Base-by-base conservation (phyloP, 345 rosid genomes). In the Salix purpurea region DNA sequence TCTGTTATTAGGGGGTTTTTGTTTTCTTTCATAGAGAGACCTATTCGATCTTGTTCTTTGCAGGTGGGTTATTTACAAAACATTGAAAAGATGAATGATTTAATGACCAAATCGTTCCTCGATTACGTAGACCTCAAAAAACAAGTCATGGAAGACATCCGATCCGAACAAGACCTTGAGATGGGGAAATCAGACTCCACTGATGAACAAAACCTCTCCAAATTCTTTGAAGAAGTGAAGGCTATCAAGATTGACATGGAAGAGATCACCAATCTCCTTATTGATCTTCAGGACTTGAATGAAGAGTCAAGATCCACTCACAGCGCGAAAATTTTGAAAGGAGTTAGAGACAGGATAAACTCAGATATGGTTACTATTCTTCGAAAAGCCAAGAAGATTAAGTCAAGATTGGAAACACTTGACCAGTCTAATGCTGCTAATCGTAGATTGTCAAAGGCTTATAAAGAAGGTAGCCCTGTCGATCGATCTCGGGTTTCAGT, bases 51-150 rank as follows among this genome's bases (percentile, higher is more conserved):
- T 8, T 24, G 26, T 62, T 28, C 30, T 74, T 83, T 18, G 32
- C 74, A 61, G 73, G 74, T 68, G 77, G 74, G 73, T 52, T 46
- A 56, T 36, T 74, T 67, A 54, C 42, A 74, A 18, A 30, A 71
- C 30, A 16, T 28, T 40, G 6, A 37, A 65, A 75, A 40, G 69
- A 79, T 83, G 85, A 76, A 83, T 30, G 83, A 83, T 70, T 65
- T 76, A 2, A 79, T 73, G 78, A 76, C 81, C 21, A 65, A 34
- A 69, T 73, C 78, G 26, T 79, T 83, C 67, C 73, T 79, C 36
- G 67, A 36, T 76, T 79, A 76, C 80, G 81, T 70, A 12, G 83
- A 83, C 26, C 73, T 83, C 32, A 79, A 79, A 76, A 79, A 70
- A 74, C 76, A 76, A 40, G 71, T 71, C 67, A 48, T 70, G 73